Conservation (phyloP, 306 rosid species). For the Vigna nakashimae region DNA sequence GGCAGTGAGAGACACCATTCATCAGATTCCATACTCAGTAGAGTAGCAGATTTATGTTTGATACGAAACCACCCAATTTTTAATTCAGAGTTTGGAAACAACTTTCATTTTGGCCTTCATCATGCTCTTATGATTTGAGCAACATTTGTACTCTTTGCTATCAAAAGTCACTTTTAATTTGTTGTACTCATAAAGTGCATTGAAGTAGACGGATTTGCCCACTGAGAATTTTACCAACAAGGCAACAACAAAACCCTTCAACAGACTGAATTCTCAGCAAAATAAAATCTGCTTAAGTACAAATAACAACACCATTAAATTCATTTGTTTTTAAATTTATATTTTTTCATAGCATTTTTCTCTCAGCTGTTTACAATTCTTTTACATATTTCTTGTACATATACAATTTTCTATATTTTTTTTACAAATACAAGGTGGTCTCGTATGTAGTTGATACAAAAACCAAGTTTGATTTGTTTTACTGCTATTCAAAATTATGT, state of each 20-base stretch:
- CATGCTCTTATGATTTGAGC: conserved; percentile 35
- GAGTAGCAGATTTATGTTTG: not conserved
- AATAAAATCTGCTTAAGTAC: not conserved
- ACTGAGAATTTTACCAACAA: not conserved
- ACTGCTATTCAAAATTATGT: conserved; percentile 35
- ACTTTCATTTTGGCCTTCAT: conserved; percentile 27
- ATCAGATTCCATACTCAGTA: conserved; percentile 38
- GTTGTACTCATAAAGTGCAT: conserved; percentile 24
- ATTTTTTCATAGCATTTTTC: not conserved
- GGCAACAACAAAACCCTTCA: not conserved
- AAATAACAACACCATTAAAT: not conserved
- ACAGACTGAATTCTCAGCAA: not conserved
- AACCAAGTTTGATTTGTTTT: conserved; percentile 25
- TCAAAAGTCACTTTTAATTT: conserved; percentile 30
- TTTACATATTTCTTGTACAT: not conserved
- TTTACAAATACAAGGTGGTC: not conserved
- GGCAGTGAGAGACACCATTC: conserved; percentile 35
- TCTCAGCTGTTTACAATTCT: not conserved
- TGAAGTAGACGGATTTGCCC: conserved; percentile 14
- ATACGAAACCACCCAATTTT: conserved; percentile 26
- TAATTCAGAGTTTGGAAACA: conserved; percentile 45
- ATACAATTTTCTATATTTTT: not conserved
- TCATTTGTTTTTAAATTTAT: not conserved
- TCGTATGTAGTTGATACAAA: conserved; percentile 19
- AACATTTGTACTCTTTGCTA: not conserved